Evolutionary conservation across 176 grass and related monocot genomes (phyloP).

Genomic region (Aegilops bicornis): DNA sequence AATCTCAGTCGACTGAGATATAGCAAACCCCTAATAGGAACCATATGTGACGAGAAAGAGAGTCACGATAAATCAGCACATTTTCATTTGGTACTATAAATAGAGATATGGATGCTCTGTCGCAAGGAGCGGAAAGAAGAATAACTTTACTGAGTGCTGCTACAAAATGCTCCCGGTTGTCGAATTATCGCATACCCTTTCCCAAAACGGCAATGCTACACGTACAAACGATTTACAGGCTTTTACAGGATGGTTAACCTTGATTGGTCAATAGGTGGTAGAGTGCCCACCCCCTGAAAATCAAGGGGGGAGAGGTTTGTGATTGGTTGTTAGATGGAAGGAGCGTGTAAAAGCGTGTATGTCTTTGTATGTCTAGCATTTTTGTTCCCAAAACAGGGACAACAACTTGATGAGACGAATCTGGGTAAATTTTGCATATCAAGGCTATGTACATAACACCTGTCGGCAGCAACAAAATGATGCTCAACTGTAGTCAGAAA

Average conservation of each 20-base stretch:
- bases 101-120: background rate
- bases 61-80: background rate
- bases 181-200: conserved; percentile 6
- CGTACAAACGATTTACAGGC: too few relatives aligned
- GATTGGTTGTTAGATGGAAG: too few relatives aligned
- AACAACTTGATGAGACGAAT: conserved; percentile 18
- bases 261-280: too few relatives aligned
- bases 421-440: background rate
- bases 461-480: background rate
- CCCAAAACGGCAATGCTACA: too few relatives aligned
- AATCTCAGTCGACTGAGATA: too few relatives aligned
- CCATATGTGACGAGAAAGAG: background rate
- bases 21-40: too few relatives aligned
- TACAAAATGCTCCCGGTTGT: background rate
- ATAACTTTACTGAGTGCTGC: conserved; percentile 30
- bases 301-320: too few relatives aligned
- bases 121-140: background rate
- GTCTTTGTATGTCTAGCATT: too few relatives aligned
- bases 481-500: background rate
- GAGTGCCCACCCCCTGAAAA: too few relatives aligned
- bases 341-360: too few relatives aligned
- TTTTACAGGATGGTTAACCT: too few relatives aligned
- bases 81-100: background rate
- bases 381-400: conserved; percentile 28
- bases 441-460: background rate